Conservation (phyloP, 1,284 basidiomycete genomes). For the Rugosomyces carneus region DNA sequence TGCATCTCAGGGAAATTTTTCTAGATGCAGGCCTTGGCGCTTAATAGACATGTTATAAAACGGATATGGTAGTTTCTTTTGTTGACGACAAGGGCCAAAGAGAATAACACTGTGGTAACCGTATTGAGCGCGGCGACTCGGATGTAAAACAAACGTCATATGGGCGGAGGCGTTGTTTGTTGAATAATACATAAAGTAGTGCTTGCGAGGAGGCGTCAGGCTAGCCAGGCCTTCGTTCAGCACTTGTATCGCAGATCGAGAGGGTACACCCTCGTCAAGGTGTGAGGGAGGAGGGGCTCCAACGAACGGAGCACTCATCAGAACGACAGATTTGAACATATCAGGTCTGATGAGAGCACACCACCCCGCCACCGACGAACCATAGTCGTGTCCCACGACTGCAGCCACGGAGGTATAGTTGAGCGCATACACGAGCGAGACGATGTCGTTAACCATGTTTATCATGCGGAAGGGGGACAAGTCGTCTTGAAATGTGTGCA, state of each 20-base stretch:
- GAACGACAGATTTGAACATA: conserved; percentile 46
- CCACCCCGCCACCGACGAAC: conserved; percentile 45
- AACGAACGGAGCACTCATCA: conserved; percentile 54
- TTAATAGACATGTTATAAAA: no score
- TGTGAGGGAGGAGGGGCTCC: conserved; percentile 35
- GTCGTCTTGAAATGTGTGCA: conserved; percentile 33
- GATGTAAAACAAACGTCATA: no score
- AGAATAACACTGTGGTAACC: no score
- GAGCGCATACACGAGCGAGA: conserved; percentile 44
- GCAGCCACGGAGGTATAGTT: conserved; percentile 40
- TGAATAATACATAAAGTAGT: conserved; percentile 50
- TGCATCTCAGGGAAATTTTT: no score
- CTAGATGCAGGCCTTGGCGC: no score
- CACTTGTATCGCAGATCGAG: conserved; percentile 15
- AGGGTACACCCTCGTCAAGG: conserved; percentile 12
- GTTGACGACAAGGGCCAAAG: no score
- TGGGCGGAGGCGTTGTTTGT: conserved; percentile 41
- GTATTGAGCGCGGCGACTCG: no score
- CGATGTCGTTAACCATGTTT: conserved; percentile 46
- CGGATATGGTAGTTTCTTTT: no score
- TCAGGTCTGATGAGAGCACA: conserved; percentile 51
- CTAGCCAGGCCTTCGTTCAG: conserved; percentile 29
- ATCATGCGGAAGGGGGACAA: conserved; percentile 42
- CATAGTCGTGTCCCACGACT: conserved; percentile 58
- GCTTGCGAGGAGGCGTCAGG: conserved; percentile 48